These are phyloP conservation scores for Ceratobasidium sp. DNA, from an alignment of 1,284 basidiomycete species.

Conservation along the genomic window DNA sequence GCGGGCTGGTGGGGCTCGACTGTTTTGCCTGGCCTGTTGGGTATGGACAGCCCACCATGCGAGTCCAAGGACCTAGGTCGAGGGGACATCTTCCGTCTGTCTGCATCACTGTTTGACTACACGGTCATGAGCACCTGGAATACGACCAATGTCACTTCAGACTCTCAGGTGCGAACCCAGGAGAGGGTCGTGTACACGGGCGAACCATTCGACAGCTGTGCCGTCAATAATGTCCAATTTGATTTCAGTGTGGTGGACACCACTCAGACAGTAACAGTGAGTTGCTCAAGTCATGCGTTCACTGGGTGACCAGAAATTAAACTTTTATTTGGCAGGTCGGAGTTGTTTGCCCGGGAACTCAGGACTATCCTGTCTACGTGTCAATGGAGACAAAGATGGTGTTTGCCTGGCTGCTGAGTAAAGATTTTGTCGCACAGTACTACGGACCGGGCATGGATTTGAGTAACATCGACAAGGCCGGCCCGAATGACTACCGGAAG, in stretches of 20 bases:
- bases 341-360: constrained; percentile 1
- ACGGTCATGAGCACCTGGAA: constrained; percentile 21
- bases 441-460: not conserved
- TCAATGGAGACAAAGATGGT: not conserved
- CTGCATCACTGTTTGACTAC: constrained; percentile 25
- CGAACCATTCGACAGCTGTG: not conserved
- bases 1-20: not conserved
- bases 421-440: constrained; percentile 25
- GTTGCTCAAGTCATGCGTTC: not conserved
- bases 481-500: not conserved
- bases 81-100: constrained; percentile 12
- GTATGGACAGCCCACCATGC: not conserved
- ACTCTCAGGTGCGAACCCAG: not conserved
- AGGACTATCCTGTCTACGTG: not conserved
- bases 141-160: not conserved
- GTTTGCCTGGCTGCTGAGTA: not conserved
- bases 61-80: constrained; percentile 11
- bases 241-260: constrained; percentile 12
- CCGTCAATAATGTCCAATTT: not conserved
- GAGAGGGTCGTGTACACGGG: constrained; percentile 13
- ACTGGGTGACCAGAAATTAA: not conserved
- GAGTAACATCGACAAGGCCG: not conserved
- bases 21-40: not conserved
- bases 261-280: constrained; percentile 26
- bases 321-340: not conserved